Percentiles rank a stretch among this genome's conserved stretches.
Conservation (phyloP, 2,329 filamentous ascomycete species). For the Leptographium radiaticola region DNA sequence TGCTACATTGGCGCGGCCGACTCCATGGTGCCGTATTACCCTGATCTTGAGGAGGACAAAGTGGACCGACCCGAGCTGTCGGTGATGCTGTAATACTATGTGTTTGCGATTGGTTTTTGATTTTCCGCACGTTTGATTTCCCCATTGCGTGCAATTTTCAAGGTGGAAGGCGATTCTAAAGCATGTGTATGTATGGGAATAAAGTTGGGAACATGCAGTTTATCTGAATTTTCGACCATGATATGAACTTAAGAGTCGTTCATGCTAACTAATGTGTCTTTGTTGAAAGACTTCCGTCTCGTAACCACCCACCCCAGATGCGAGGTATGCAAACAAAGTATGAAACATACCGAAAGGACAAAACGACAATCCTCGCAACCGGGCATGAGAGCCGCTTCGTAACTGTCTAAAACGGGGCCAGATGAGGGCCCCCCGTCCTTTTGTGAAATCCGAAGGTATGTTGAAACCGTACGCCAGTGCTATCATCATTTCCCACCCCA, state of each 20-base stretch:
- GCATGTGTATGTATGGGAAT: background rate
- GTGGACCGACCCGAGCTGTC: constrained; percentile 68
- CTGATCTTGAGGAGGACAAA: constrained; percentile 68
- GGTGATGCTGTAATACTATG: constrained; percentile 54
- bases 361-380: background rate
- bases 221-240: too few species aligned
- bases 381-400: background rate
- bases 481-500: constrained; percentile 9
- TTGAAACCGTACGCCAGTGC: constrained; percentile 16
- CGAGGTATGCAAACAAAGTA: background rate
- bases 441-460: constrained; percentile 11
- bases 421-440: background rate
- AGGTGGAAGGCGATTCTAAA: background rate
- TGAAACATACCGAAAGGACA: background rate
- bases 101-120: background rate
- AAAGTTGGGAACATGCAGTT: background rate
- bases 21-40: constrained; percentile 93
- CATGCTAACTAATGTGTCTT: background rate
- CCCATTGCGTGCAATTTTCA: background rate
- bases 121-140: background rate
- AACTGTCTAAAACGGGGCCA: background rate
- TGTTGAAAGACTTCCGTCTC: background rate
- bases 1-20: constrained; percentile 90
- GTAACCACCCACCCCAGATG: background rate
- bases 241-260: background rate